Evolutionary conservation across 2,329 filamentous ascomycete species (phyloP), one percentile per base, ranked within the genome.

Genomic region (Scopulariopsis brevicaulis): DNA sequence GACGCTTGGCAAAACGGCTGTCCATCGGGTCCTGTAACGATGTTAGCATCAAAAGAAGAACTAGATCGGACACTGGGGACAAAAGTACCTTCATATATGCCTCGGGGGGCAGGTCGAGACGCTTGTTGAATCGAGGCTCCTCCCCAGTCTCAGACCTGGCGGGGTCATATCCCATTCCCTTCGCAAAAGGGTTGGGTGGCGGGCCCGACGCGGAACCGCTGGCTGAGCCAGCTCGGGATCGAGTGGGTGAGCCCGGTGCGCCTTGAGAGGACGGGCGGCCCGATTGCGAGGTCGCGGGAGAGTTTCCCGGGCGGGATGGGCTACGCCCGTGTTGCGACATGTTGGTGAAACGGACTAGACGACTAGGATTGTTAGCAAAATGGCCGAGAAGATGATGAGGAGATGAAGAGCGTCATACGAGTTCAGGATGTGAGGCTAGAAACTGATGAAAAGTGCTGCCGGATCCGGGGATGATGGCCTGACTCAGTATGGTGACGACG

Each of bases 101-200:
- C 63, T 84, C 81, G 0, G 81, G 71, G 0, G 82, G 82, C 0
- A 85, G 65, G 57, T 86, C 83, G 61, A 84, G 72, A 6, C 81
- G 79, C 6, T 81, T 78, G 0, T 70, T 74, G 56, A 75, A 75
- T 1, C 65, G 66, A 60, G 74, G 75, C 5, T 65, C 62, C 2
- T 64, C 60, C 14, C 61, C 58, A 0, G 60, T 57, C 43, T 71
- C 60, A 15, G 70, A 65, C 8, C 70, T 64, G 7, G 73, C 76
- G 2, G 77, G 77, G 60, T 80, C 78, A 28, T 66, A 74, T 0
- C 77, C 77, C 28, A 75, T 62, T 18, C 55, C 46, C 15, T 24
- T 22, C 63, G 60, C 3, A 65, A 57, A 34, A 6, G 50, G 35
- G 43, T 40, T 56, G 46, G 24, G 12, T 24, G n/a, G 48, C 2